A percentile compares a stretch with the other conserved stretches of the same genome.
Evolutionary conservation across 108 stramenopile species (phyloP).

Genomic region (Thalassiosira profunda): DNA sequence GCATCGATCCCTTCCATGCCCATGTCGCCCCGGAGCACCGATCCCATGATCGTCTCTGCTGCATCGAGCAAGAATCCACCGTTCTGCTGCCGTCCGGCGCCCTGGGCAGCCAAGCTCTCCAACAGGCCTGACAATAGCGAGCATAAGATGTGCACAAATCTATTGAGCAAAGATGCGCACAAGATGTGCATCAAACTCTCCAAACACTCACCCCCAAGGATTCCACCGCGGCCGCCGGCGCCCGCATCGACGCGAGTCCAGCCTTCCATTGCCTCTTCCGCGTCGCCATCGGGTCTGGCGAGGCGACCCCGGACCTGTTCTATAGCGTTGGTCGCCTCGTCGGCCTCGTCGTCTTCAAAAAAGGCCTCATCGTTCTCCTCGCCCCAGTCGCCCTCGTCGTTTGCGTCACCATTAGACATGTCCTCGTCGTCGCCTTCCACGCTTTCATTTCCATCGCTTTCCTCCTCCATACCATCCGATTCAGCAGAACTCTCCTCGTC

Average conservation of each 20-base stretch:
- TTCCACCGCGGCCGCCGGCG: constrained; percentile 31
- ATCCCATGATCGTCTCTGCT: constrained; percentile 81
- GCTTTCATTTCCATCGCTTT: constrained; percentile 53
- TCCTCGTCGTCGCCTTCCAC: constrained; percentile 43
- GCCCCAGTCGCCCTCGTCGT: constrained; percentile 15
- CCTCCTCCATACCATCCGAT: constrained; percentile 45
- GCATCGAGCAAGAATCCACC: constrained; percentile 55
- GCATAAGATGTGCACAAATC: too few species aligned
- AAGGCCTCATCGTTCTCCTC: constrained; percentile 31
- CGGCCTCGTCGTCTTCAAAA: constrained; percentile 29
- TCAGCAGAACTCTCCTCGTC: constrained; percentile 31
- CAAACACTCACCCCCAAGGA: constrained; percentile 58
- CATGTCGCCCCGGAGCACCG: constrained; percentile 72
- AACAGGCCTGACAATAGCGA: constrained; percentile 25
- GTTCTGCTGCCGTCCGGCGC: constrained; percentile 4
- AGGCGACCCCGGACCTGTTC: constrained; percentile 6
- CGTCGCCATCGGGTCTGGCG: constrained; percentile 22
- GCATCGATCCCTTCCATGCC: constrained; percentile 56
- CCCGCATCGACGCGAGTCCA: constrained; percentile 80
- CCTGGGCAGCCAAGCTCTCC: constrained; percentile 1
- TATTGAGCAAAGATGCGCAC: too few species aligned
- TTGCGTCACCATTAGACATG: constrained; percentile 9
- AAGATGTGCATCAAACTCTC: too few species aligned
- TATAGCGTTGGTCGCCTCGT: constrained; percentile 20
- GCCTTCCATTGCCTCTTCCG: constrained; percentile 57